A percentile compares a stretch with the other conserved stretches of the same genome.
phyloP scores from a whole-genome alignment of 2,329 filamentous ascomycete species.

The Colletotrichum musae region DNA sequence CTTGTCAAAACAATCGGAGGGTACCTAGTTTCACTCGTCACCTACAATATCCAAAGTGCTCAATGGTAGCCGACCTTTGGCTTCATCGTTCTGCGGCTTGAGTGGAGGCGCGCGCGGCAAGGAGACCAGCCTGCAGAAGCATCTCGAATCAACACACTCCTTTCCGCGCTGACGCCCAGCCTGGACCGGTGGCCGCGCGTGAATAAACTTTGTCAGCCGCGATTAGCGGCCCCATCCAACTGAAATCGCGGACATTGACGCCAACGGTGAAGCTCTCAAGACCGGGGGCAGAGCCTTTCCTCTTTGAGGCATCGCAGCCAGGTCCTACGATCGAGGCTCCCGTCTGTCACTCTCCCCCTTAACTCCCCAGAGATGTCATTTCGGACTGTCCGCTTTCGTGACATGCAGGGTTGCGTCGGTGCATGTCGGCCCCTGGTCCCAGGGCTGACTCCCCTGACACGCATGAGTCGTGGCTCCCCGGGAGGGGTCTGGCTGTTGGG shows the following conservation, averaged over 20 bases:
- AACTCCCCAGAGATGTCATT: background rate
- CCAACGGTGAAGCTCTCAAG: background rate
- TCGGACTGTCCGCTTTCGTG: slow-evolving; percentile 23
- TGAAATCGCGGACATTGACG: background rate
- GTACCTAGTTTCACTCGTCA: too few species aligned
- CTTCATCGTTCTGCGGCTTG: too few species aligned
- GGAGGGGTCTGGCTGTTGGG: background rate
- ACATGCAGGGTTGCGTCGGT: slow-evolving; percentile 7
- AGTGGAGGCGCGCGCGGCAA: too few species aligned
- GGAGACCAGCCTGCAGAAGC: too few species aligned
- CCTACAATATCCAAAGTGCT: too few species aligned
- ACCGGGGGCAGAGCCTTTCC: background rate
- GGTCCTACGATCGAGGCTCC: background rate
- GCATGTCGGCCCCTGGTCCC: slow-evolving; percentile 2
- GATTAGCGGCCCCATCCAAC: background rate
- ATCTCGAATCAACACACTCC: too few species aligned
- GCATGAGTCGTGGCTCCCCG: slow-evolving; percentile 30
- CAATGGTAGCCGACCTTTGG: too few species aligned
- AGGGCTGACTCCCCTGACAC: slow-evolving; percentile 2
- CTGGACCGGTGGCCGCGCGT: background rate
- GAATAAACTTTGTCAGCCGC: background rate
- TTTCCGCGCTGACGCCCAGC: too few species aligned
- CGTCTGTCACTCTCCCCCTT: background rate
- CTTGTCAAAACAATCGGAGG: too few species aligned
- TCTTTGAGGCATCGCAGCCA: background rate